Base-by-base conservation (phyloP, 148 eudicot genomes). In the Vaccinium corymbosum region DNA sequence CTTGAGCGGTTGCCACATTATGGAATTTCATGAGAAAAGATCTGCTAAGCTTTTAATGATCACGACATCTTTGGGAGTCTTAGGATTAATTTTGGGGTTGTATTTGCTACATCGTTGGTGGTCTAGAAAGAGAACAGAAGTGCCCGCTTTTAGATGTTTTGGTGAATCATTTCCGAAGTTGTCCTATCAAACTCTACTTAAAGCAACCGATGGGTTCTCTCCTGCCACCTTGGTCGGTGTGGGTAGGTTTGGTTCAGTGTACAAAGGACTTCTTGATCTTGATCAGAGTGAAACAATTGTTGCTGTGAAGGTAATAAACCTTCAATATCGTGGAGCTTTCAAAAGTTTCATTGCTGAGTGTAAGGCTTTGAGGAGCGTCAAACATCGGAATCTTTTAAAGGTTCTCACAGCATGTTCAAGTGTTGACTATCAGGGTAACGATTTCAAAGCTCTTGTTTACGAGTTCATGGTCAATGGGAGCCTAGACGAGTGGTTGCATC, bases 1-100 rank as follows among this genome's bases (percentile, higher is more conserved):
- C 4, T 57, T 90, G 3, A 86, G 85, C 3, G 53, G 0, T 55
- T 90, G 90, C 78, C 61, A 61, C 42, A 2, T 38, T 19, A 52
- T 50, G 5, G 50, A 17, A 3, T 4, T n/a, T 14, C 71, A 13
- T 87, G 84, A 7, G 12, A 32, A 15, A 73, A 32, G 22, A 32
- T 73, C 14, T 32, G 13, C 2, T 6, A 32, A 4, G 22, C 35
- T 38, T 5, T 12, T 73, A 32, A 73, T 14, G 38, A 14, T 73
- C 19, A 7, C n/a, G 0, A 32, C n/a, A 73, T 14, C 49, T 14
- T 29, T 16, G 11, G 49, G 42, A 46, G 22, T 79, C 55, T 8
- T 32, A 15, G 66, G 81, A 55, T 20, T 73, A 73, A 2, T 42
- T 1, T 1, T 42, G 7, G 7, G 13, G 22, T 35, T 32, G 48